Evolutionary conservation across 2,329 filamentous ascomycete species (phyloP), one percentile per base, ranked within the genome.

Genomic region (Clonostachys rosea): DNA sequence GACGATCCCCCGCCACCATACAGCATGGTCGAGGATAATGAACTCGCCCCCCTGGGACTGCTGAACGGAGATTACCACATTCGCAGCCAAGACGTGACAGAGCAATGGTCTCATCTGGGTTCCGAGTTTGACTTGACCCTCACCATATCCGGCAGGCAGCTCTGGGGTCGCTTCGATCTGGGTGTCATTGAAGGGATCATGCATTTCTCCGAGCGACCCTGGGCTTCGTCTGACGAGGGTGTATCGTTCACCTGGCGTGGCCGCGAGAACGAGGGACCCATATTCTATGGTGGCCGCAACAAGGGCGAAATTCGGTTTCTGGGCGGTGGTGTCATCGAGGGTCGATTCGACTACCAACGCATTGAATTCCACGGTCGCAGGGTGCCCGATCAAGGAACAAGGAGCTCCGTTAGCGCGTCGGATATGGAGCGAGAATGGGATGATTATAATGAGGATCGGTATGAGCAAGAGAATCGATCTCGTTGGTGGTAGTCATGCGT

Each of bases 111-210:
- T 3, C 41, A 56, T 17, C 43, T 52, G 6, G 44, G 51, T 2
- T 13, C n/a, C 5, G 46, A 52, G 4, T 59, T 69, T 18, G 52
- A 52, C 3, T 53, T 73, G 10, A 58, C 68, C 39, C 56, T 73
- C 14, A 69, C 68, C 3, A 62, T 73, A 2, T 60, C 59, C 14
- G 66, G 66, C 12, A 57, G 55, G 6, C 64, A 51, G 13, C 54
- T 77, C 8, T 79, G 75, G 74, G 73, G 69, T 0, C 56, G 52
- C 1, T 78, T 78, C 51, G 60, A 70, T 40, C 60, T 75, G 5
- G 69, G 68, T 1, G 47, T 67, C 8, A 60, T 73, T 36, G 49
- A 60, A 37, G 71, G 74, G 2, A 55, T 78, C 4, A 55, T 78
- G n/a, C 60, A 62, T 34, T 60, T 77, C 34, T 47, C 62, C 7